phyloP scores from a whole-genome alignment of 805 yeast species.

The Candida palmyrensis region DNA sequence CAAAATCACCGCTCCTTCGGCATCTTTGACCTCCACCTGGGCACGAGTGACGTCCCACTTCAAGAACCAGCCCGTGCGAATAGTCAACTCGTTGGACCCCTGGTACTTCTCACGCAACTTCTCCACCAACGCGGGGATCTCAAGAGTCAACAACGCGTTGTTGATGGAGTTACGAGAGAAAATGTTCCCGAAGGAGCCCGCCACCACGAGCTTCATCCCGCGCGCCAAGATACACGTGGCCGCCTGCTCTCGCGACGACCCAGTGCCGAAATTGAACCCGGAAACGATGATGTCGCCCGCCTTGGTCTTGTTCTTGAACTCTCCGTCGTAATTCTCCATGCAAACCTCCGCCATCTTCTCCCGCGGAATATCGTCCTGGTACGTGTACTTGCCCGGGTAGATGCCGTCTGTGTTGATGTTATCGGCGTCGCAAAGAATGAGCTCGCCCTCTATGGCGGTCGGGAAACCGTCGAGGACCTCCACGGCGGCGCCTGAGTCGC shows the following conservation, averaged over 20 bases:
- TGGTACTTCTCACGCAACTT: conserved; percentile 66
- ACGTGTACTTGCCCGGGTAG: conserved; percentile 98
- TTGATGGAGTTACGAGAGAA: conserved; percentile 94
- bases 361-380: conserved; percentile 93
- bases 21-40: conserved; percentile 70
- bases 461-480: conserved; percentile 91
- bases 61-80: conserved; percentile 91
- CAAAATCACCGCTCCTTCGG: conserved; percentile 55
- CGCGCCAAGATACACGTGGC: conserved; percentile 97
- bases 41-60: conserved; percentile 91
- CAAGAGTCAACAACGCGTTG: conserved; percentile 90
- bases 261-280: conserved; percentile 97
- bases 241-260: conserved; percentile 98
- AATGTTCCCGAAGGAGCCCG: conserved; percentile 97
- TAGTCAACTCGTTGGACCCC: conserved; percentile 65
- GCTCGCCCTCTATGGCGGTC: conserved; percentile 79
- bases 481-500: conserved; percentile 37
- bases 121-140: conserved; percentile 82
- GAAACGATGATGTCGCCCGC: conserved; percentile 87
- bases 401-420: conserved; percentile 97
- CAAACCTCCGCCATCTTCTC: conserved; percentile 98
- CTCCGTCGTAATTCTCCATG: conserved; percentile 97
- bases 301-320: conserved; percentile 73
- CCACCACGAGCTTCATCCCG: conserved; percentile 87
- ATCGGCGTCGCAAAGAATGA: conserved; percentile 94